Evolutionary conservation across 176 grass and related monocot genomes (phyloP).

Genomic region (Juncus effusus): DNA sequence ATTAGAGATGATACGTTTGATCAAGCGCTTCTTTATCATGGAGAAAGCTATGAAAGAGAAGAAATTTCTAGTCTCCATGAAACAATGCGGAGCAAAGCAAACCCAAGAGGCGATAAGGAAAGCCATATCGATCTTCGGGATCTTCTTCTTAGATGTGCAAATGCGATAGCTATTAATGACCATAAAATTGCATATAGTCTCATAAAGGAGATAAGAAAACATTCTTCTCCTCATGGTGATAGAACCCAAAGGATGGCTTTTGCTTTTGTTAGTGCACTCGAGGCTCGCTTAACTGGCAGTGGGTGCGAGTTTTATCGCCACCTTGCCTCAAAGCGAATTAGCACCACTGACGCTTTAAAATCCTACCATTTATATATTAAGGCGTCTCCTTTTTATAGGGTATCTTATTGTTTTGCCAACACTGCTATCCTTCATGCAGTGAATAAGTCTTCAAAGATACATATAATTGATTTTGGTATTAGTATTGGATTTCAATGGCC

Average conservation of each 20-base stretch:
- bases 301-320: slow-evolving; percentile 26
- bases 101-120: background rate
- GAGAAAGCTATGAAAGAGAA: slow-evolving; percentile 15
- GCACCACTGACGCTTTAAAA: slow-evolving; percentile 33
- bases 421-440: slow-evolving; percentile 15
- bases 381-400: background rate
- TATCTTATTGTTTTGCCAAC: background rate
- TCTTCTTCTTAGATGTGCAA: slow-evolving; percentile 32
- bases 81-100: slow-evolving; percentile 26
- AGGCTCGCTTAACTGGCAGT: slow-evolving; percentile 35
- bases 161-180: slow-evolving; percentile 30
- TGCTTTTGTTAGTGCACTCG: slow-evolving; percentile 30
- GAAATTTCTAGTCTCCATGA: background rate
- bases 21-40: slow-evolving; percentile 27
- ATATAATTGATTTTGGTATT: slow-evolving; percentile 35
- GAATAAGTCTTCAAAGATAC: slow-evolving; percentile 9
- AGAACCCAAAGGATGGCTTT: slow-evolving; percentile 27
- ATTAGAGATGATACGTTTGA: slow-evolving; percentile 29
- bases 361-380: slow-evolving; percentile 29
- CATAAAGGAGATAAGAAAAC: slow-evolving; percentile 36
- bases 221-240: slow-evolving; percentile 20
- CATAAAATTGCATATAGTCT: slow-evolving; percentile 18
- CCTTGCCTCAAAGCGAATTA: slow-evolving; percentile 23
- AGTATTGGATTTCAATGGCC: slow-evolving; percentile 19
- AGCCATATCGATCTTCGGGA: slow-evolving; percentile 23